These are phyloP conservation scores for Didymella sp. DNA, from an alignment of 2,329 filamentous ascomycete genomes.

Conservation along the genomic window DNA sequence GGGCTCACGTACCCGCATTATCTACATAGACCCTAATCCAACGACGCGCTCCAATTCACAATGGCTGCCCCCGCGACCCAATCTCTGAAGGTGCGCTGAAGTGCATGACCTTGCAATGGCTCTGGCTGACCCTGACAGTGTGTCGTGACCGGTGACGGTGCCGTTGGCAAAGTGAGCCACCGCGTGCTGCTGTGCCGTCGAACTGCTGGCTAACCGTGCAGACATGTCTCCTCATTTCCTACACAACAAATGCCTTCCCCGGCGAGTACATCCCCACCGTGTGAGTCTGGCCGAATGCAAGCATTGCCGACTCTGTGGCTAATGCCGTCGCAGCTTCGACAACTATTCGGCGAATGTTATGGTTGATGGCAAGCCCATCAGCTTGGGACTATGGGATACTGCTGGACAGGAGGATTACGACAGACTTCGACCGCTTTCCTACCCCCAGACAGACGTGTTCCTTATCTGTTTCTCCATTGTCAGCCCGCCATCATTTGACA, in stretches of 20 bases:
- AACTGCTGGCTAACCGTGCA: conserved; percentile 53
- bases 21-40: conserved; percentile 33
- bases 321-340: conserved; percentile 73
- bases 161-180: conserved; percentile 87
- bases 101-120: background rate
- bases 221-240: conserved; percentile 99
- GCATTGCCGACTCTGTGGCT: conserved; percentile 27
- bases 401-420: conserved; percentile 99
- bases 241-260: conserved; percentile 99
- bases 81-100: conserved; percentile 77
- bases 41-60: conserved; percentile 31
- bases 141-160: conserved; percentile 98
- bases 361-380: conserved; percentile 98
- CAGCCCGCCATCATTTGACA: conserved; percentile 96
- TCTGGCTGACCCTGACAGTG: conserved; percentile 7
- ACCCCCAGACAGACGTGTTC: conserved; percentile 98
- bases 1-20: conserved; percentile 25
- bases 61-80: conserved; percentile 88
- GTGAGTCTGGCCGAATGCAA: conserved; percentile 59
- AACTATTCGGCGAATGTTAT: conserved; percentile 99
- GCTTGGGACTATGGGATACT: conserved; percentile 96
- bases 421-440: conserved; percentile 89
- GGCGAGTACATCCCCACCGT: conserved; percentile 99
- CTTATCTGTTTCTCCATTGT: conserved; percentile 98
- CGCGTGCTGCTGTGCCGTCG: conserved; percentile 25